These are phyloP conservation scores for Saturnispora besseyi DNA, from an alignment of 805 yeast species.

Conservation along the genomic window DNA sequence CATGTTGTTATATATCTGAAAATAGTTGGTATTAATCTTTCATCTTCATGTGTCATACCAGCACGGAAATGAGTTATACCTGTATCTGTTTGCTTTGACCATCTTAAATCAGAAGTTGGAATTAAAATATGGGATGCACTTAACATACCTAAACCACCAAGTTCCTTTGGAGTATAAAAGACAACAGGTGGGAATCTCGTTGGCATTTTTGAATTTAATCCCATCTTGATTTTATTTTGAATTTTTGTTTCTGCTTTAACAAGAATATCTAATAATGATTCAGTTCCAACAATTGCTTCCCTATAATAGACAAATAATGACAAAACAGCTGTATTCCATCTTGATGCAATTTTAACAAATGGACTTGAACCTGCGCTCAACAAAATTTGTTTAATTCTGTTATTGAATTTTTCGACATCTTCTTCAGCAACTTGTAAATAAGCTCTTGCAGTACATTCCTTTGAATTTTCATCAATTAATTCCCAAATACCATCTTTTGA, in stretches of 20 bases:
- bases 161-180: conserved; percentile 92
- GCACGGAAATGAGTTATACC: conserved; percentile 92
- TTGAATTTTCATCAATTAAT: conserved; percentile 55
- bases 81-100: conserved; percentile 90
- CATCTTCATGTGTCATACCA: conserved; percentile 81
- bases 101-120: conserved; percentile 84
- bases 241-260: conserved; percentile 90
- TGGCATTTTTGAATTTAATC: conserved; percentile 97
- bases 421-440: conserved; percentile 73
- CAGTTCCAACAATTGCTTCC: conserved; percentile 86
- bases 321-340: conserved; percentile 90
- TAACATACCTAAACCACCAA: conserved; percentile 96
- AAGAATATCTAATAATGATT: conserved; percentile 62
- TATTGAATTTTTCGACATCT: conserved; percentile 72
- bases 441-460: conserved; percentile 85
- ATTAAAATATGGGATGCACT: conserved; percentile 94
- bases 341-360: conserved; percentile 85
- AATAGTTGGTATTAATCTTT: conserved; percentile 80
- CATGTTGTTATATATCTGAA: conserved; percentile 90
- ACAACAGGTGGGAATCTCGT: conserved; percentile 98
- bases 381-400: conserved; percentile 76
- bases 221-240: conserved; percentile 90
- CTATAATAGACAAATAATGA: conserved; percentile 83
- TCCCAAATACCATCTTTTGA: conserved; percentile 88
- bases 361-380: conserved; percentile 96